phyloP scores from a whole-genome alignment of 2,329 filamentous ascomycete species.

The Dryadomyces quercus-mongolicae region DNA sequence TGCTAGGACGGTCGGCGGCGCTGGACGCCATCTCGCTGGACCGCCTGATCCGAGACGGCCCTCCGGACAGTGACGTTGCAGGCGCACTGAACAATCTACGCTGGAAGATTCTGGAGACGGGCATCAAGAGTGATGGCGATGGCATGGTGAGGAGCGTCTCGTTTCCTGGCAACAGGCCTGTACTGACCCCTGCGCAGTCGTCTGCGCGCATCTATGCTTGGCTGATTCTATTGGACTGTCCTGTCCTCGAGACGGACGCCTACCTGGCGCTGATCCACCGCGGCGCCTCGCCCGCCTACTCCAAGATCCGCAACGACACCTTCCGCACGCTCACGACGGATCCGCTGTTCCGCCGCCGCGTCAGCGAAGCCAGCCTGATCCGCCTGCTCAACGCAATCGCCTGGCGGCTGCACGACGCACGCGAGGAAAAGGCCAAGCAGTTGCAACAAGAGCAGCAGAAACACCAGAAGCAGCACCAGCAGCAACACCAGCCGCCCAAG shows the following conservation, averaged over 20 bases:
- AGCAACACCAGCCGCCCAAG: conserved; percentile 25
- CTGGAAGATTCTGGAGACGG: conserved; percentile 62
- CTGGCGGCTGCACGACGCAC: conserved; percentile 80
- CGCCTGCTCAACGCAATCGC: conserved; percentile 89
- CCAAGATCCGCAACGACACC: conserved; percentile 97
- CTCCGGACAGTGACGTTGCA: conserved; percentile 55
- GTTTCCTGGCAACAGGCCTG: neutral
- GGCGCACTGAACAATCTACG: conserved; percentile 58
- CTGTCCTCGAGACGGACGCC: conserved; percentile 71
- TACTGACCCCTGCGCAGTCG: conserved; percentile 46
- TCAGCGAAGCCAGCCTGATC: conserved; percentile 90
- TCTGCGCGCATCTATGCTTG: conserved; percentile 89
- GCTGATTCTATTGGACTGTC: conserved; percentile 83
- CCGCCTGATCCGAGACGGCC: conserved; percentile 67
- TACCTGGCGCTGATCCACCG: conserved; percentile 88
- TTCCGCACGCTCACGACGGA: conserved; percentile 95
- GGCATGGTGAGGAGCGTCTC: conserved; percentile 52
- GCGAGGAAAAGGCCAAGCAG: conserved; percentile 28
- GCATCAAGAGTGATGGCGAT: conserved; percentile 63
- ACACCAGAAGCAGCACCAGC: conserved; percentile 1
- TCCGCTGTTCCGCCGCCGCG: conserved; percentile 87
- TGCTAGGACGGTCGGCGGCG: conserved; percentile 30
- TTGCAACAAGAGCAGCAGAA: conserved; percentile 16
- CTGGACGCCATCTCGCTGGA: conserved; percentile 55
- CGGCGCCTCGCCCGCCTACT: conserved; percentile 85